Evolutionary conservation across 768 basidiomycete genomes (phyloP).

Genomic region (Pleurotus tuber-regium): DNA sequence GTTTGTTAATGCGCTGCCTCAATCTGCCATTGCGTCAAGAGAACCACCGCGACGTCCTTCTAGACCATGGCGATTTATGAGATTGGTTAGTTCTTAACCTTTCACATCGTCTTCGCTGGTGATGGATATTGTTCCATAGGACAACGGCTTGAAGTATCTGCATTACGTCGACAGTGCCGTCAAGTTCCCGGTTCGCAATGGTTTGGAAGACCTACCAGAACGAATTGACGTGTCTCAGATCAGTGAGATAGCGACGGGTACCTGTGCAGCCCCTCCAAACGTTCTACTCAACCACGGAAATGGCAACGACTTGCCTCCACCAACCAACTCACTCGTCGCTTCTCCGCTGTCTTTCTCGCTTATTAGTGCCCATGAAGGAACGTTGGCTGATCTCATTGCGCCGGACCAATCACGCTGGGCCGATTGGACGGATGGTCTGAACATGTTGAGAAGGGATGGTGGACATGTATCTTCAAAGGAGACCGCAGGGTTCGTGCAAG

Average conservation of each 20-base stretch:
- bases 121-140: constrained; percentile 49
- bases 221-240: constrained; percentile 79
- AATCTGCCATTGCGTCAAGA: constrained; percentile 41
- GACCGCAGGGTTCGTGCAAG: constrained; percentile 83
- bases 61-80: constrained; percentile 83
- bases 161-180: constrained; percentile 81
- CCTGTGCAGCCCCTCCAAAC: constrained; percentile 67
- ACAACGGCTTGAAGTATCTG: constrained; percentile 74
- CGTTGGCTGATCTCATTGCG: constrained; percentile 76
- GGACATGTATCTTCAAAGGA: constrained; percentile 83
- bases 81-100: constrained; percentile 73
- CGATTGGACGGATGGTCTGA: constrained; percentile 93
- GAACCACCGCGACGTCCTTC: constrained; percentile 55
- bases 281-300: constrained; percentile 44
- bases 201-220: constrained; percentile 85
- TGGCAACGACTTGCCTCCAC: constrained; percentile 51
- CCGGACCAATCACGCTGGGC: constrained; percentile 79
- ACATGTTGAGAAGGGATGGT: constrained; percentile 79
- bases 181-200: constrained; percentile 76
- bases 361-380: constrained; percentile 64
- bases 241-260: constrained; percentile 75
- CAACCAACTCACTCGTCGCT: constrained; percentile 47
- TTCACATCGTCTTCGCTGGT: no score
- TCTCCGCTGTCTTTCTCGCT: constrained; percentile 79
- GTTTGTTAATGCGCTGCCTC: constrained; percentile 80